Conservation (phyloP, 139 green algal genomes). For the Mychonastes homosphaera region DNA sequence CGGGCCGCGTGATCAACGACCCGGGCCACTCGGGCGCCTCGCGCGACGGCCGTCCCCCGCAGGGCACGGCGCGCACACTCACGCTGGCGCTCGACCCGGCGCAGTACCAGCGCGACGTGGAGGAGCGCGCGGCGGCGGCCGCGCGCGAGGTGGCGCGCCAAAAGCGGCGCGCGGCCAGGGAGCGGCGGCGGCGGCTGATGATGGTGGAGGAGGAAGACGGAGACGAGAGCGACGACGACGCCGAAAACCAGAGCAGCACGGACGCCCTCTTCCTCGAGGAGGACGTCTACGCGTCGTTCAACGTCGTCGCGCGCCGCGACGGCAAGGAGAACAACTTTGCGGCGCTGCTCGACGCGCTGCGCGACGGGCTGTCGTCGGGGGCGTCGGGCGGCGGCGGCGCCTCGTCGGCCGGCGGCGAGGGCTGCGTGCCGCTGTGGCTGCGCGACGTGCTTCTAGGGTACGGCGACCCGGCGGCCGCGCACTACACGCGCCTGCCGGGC, state of each 20-base stretch:
- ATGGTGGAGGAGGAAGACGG: no score
- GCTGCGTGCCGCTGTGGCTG: conserved; percentile 77
- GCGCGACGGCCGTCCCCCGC: conserved; percentile 16
- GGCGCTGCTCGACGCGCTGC: conserved; percentile 87
- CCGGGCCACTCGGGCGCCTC: conserved; percentile 27
- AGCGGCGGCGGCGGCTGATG: background rate
- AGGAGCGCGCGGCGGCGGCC: conserved; percentile 17
- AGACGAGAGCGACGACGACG: conserved; percentile 27
- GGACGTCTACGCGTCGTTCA: conserved; percentile 79
- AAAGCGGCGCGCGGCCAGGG: background rate
- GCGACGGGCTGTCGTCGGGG: conserved; percentile 43
- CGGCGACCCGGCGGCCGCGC: conserved; percentile 71
- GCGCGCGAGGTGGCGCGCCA: background rate
- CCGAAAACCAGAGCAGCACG: no score
- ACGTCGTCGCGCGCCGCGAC: conserved; percentile 68
- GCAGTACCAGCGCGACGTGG: conserved; percentile 88
- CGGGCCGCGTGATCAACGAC: background rate
- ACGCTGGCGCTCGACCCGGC: conserved; percentile 79
- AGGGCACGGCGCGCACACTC: conserved; percentile 64
- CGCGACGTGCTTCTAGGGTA: conserved; percentile 97
- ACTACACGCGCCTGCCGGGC: conserved; percentile 46
- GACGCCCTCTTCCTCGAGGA: no score
- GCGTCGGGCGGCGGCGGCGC: background rate
- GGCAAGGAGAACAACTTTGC: conserved; percentile 99
- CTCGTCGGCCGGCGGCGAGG: conserved; percentile 10